phyloP scores from a whole-genome alignment of 176 grass and related monocot genomes.

The Elymus sibiricus region DNA sequence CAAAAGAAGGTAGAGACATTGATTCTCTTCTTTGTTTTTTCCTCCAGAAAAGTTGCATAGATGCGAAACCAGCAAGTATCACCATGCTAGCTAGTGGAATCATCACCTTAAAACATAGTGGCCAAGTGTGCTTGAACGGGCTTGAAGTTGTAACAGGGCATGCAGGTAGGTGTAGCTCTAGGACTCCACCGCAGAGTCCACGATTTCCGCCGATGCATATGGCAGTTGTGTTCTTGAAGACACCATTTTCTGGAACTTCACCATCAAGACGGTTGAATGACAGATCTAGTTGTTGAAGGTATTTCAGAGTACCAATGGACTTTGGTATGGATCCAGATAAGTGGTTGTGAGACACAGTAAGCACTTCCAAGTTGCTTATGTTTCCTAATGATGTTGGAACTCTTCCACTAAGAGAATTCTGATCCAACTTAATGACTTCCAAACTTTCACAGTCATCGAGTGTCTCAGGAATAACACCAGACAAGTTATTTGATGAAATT shows the following conservation, averaged over 20 bases:
- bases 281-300: not conserved
- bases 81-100: not conserved
- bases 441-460: conserved; percentile 9
- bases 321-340: not conserved
- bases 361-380: not conserved
- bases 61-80: not conserved
- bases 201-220: not conserved
- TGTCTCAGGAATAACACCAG: not conserved
- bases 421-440: not conserved
- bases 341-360: conserved; percentile 1
- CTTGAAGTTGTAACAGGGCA: not conserved
- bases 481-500: conserved; percentile 1
- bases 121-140: not conserved
- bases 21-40: not conserved
- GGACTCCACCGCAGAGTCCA: not conserved
- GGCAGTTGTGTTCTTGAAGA: not conserved
- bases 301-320: not conserved
- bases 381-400: not conserved
- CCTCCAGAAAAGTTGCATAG: not conserved
- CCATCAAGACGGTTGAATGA: conserved; percentile 14
- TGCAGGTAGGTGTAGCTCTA: not conserved
- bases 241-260: not conserved
- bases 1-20: not conserved
- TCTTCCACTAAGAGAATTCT: not conserved
- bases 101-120: not conserved